Evolutionary conservation across 1,284 basidiomycete genomes (phyloP), one percentile per base, ranked within the genome.

Genomic region (Gomphus sp.): DNA sequence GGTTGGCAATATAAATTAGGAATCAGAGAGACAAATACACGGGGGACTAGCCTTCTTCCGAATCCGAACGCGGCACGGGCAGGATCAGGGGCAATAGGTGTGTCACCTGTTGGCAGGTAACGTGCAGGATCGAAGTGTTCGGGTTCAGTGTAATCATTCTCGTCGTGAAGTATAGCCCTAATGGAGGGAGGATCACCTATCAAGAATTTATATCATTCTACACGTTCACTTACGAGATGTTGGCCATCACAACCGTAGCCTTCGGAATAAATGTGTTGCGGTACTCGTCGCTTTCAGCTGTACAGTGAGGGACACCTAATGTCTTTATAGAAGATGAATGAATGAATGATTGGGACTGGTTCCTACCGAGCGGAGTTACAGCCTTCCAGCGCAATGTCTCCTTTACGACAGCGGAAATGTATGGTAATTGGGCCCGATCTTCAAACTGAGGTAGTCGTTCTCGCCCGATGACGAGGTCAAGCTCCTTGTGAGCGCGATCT

Each of bases 361-460:
- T 18, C 64, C n/a, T 33, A 41, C 70, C 78, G 78, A 37, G 33
- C 16, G 80, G 78, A 22, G 68, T 68, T 10, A 76, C 72, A 9
- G 80, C 78, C n/a, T 77, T 72, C 70, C 75, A 85, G 18, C 82
- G 70, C 18, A 80, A 62, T 1, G 77, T 72, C 64, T 85, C 84
- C 61, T 76, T 77, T 56, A 81, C 61, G 7, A 81, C 63, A 0
- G 80, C 79, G n/a, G 70, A 65, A 2, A 82, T 66, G 62, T 80
- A 84, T 0, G 68, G 70, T 18, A 83, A 64, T 18, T 65, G 66
- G 4, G 62, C 59, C 16, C 76, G 65, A 36, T 80, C 74, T 6
- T 64, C 64, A 31, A 77, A 72, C 11, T 68, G 65, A 0, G 80
- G 80, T 1, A 75, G 49, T 22, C 22, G 22, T 22, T 18, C 73